A percentile compares a stretch with the other conserved stretches of the same genome.
Conservation (phyloP, 2,329 filamentous ascomycete genomes). For the Colletotrichum salicis region DNA sequence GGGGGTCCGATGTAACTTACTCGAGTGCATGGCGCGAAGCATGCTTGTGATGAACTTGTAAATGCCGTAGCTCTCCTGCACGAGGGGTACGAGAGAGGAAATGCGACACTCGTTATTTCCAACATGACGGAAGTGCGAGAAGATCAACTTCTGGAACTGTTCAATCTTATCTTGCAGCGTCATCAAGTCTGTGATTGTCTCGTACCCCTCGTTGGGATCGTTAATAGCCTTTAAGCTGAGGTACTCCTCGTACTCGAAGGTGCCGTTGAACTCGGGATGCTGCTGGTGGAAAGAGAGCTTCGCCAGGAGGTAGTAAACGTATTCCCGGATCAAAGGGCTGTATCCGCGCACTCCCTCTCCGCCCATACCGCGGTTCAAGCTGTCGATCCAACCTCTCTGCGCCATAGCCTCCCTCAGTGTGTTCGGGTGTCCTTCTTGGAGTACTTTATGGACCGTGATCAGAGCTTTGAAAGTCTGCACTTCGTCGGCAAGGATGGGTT, state of each 20-base stretch:
- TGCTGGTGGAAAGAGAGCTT: constrained; percentile 97
- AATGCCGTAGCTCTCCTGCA: constrained; percentile 98
- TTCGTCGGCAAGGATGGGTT: constrained; percentile 98
- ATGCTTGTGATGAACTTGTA: constrained; percentile 99
- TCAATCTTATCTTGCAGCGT: constrained; percentile 97
- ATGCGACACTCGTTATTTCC: constrained; percentile 97
- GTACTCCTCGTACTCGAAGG: constrained; percentile 99
- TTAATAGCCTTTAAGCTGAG: constrained; percentile 98
- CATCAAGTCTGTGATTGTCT: constrained; percentile 98
- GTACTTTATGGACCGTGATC: constrained; percentile 96
- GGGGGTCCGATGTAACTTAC: constrained; percentile 59
- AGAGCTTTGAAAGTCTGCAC: constrained; percentile 99
- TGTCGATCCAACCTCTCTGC: constrained; percentile 92
- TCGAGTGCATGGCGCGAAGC: constrained; percentile 96
- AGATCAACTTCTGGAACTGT: constrained; percentile 97
- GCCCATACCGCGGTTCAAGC: constrained; percentile 82
- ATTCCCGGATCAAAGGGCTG: constrained; percentile 92
- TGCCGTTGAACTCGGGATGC: constrained; percentile 97
- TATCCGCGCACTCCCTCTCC: constrained; percentile 92
- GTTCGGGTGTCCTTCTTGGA: constrained; percentile 94
- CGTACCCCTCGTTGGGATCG: constrained; percentile 96
- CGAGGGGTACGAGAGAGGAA: constrained; percentile 89
- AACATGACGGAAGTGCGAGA: constrained; percentile 92
- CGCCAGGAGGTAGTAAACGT: constrained; percentile 92
- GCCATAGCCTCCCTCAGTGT: constrained; percentile 89